phyloP scores from a whole-genome alignment of 371 early-diverging fungal species.

The Conidiobolus incongruus region DNA sequence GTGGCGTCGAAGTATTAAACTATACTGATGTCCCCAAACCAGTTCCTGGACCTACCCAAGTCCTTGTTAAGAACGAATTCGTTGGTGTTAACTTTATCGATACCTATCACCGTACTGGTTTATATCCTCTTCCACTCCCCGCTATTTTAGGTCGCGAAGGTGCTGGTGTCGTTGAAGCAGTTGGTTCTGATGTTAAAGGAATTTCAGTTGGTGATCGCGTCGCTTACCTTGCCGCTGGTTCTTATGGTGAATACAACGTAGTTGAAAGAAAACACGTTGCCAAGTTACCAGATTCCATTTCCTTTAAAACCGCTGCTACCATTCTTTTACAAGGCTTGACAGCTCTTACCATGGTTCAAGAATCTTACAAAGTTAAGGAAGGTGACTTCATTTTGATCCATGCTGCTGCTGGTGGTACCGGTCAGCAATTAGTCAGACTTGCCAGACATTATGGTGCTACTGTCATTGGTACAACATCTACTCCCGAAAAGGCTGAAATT shows the following conservation, averaged over 20 bases:
- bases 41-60: conserved; percentile 21
- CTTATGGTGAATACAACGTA: conserved; percentile 62
- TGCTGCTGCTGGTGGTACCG: conserved; percentile 86
- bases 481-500: conserved; percentile 49
- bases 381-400: conserved; percentile 67
- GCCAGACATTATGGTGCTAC: conserved; percentile 52
- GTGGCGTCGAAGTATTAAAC: conserved; percentile 47
- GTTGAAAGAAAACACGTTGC: conserved; percentile 17
- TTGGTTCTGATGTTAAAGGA: conserved; percentile 35
- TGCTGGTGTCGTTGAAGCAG: conserved; percentile 55
- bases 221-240: conserved; percentile 31
- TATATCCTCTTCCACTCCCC: conserved; percentile 48
- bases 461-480: conserved; percentile 80
- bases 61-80: conserved; percentile 57
- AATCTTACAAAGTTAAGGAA: conserved; percentile 43
- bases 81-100: conserved; percentile 86
- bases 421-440: conserved; percentile 50
- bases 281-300: conserved; percentile 27
- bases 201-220: conserved; percentile 67
- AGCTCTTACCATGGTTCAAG: conserved; percentile 48
- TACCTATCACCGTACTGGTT: conserved; percentile 74
- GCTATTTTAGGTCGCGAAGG: conserved; percentile 63
- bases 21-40: conserved; percentile 22
- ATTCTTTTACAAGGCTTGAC: conserved; percentile 51
- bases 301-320: conserved; percentile 40